Percentiles rank a stretch among this genome's conserved stretches.
Evolutionary conservation across 805 yeast species (phyloP).

Genomic region (Starmerella floris): DNA sequence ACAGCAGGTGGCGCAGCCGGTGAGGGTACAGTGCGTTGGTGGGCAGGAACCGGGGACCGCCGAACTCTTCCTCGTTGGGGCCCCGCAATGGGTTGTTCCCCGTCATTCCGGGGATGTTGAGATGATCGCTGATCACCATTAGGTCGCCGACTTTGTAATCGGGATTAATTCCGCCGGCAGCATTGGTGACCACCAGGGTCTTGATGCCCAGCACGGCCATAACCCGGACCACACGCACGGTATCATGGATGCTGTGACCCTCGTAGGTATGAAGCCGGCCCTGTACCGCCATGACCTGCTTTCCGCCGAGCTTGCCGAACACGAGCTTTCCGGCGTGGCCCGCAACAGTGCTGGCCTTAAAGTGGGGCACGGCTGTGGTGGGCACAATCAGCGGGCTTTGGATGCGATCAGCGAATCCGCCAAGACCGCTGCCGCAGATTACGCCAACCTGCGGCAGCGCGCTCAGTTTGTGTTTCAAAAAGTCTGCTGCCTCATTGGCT

Average conservation of each 20-base stretch:
- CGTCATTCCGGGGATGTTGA: slow-evolving; percentile 80
- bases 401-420: slow-evolving; percentile 58
- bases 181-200: slow-evolving; percentile 74
- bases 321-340: slow-evolving; percentile 81
- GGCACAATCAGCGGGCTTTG: slow-evolving; percentile 37
- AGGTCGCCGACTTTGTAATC: slow-evolving; percentile 67
- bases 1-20: slow-evolving; percentile 49
- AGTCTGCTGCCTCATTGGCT: slow-evolving; percentile 17
- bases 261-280: slow-evolving; percentile 90
- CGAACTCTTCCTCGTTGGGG: slow-evolving; percentile 62
- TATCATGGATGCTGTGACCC: slow-evolving; percentile 70
- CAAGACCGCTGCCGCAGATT: slow-evolving; percentile 90
- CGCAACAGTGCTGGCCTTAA: slow-evolving; percentile 65
- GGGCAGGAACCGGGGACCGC: slow-evolving; percentile 70
- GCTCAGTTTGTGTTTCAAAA: slow-evolving; percentile 9
- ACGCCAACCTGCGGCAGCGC: slow-evolving; percentile 51
- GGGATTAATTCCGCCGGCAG: slow-evolving; percentile 80
- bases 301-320: slow-evolving; percentile 60
- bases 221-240: slow-evolving; percentile 76
- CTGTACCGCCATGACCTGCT: slow-evolving; percentile 71
- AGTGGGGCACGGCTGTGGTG: slow-evolving; percentile 66
- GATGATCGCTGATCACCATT: slow-evolving; percentile 81
- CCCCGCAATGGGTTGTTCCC: slow-evolving; percentile 85
- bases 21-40: slow-evolving; percentile 81
- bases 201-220: slow-evolving; percentile 50